Base-by-base conservation (phyloP, 192 early-diverging fungal genomes). In the Coemansia sp. region DNA sequence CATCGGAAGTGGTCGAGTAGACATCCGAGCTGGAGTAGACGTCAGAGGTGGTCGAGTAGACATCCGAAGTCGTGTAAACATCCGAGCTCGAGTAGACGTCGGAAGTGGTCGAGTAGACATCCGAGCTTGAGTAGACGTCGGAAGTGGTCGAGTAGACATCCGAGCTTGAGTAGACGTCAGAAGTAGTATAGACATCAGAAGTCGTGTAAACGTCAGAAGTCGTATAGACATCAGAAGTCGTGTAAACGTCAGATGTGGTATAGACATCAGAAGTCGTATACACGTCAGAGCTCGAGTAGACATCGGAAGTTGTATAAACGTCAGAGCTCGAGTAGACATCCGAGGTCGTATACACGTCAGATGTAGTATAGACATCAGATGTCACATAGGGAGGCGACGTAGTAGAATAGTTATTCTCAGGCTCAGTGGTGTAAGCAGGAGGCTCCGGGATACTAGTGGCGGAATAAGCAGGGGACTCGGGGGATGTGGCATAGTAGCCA, bases 101-200 rank as follows among this genome's bases (percentile, higher is more conserved):
- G 1, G 64, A 64, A 9, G 50, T 48, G 2, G 48, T 53, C n/a
- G 50, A 25, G 46, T 67, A 67, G 10, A 34, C 57, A 0, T 57
- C 50, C 18, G 56, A 33, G 9, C 27, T 43, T 13, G 56, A 13
- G 13, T 54, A 51, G 5, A 14, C 53, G n/a, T 60, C 19, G 1
- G 64, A 64, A 9, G 62, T 53, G 25, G 55, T 47, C 9, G 14
- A 22, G 27, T 54, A 63, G 12, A 25, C 45, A 8, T 50, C 46
- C 0, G 61, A 63, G 1, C 53, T 55, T 0, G 53, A 48, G 12
- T 67, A 61, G 25, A 51, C 46, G 17, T 59, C 57, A 10, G 64
- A 55, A 0, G 44, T 65, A 57, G 27, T 5, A 7, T 30, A 30
- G 4, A 5, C 27, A 30, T 30, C 27, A 30, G 27, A 5, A 17